A percentile compares a stretch with the other conserved stretches of the same genome.
phyloP scores from a whole-genome alignment of 2,329 filamentous ascomycete genomes.

The Penicillium sp. region DNA sequence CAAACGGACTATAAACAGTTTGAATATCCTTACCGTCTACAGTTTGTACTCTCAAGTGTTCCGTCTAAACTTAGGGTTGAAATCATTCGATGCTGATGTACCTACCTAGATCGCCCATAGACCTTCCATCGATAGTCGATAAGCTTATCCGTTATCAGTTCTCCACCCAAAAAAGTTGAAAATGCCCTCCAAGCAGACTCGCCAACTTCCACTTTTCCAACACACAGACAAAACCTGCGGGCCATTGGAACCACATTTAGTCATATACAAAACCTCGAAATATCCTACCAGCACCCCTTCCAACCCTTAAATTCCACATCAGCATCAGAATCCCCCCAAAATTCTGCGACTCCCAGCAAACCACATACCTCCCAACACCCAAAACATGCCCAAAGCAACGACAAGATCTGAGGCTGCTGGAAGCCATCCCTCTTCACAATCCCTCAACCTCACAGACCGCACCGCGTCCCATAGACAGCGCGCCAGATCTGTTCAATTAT shows the following conservation, averaged over 20 bases:
- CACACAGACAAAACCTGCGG: neutral
- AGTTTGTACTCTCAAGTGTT: neutral
- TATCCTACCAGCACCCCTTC: neutral
- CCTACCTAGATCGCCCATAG: neutral
- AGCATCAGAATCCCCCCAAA: neutral
- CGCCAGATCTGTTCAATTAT: conserved; percentile 7
- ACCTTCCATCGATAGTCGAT: conserved; percentile 2
- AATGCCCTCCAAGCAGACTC: conserved; percentile 9
- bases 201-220: neutral
- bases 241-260: neutral
- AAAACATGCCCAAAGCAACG: neutral
- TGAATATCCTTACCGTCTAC: neutral
- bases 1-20: conserved; percentile 2
- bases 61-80: neutral
- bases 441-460: conserved; percentile 2
- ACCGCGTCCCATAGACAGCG: neutral
- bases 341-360: neutral
- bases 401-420: neutral
- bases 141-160: conserved; percentile 24
- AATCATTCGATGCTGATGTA: neutral
- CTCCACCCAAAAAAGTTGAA: conserved; percentile 27
- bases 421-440: neutral
- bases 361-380: neutral
- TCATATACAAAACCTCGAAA: neutral
- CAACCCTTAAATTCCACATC: too few relatives aligned